phyloP scores from a whole-genome alignment of 2,329 filamentous ascomycete genomes.

The Ophiostoma sp. region DNA sequence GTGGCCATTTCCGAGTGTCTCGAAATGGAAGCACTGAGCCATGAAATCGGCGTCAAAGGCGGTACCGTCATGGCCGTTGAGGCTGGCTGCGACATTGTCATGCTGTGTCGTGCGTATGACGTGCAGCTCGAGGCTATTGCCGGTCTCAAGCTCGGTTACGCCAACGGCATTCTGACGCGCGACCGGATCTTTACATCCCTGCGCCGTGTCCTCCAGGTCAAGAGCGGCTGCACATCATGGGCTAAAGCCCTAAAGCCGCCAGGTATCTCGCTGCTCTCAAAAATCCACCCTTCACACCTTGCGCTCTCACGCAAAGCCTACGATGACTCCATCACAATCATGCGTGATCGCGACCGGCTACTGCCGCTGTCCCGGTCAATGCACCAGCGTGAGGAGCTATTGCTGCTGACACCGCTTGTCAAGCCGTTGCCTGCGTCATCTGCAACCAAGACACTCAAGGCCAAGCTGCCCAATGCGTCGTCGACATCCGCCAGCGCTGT shows the following conservation, averaged over 20 bases:
- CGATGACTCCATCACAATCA: slow-evolving; percentile 86
- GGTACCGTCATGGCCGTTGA: slow-evolving; percentile 97
- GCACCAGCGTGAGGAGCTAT: slow-evolving; percentile 79
- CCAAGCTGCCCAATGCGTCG: slow-evolving; percentile 28
- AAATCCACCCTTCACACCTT: slow-evolving; percentile 76
- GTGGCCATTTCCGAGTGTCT: slow-evolving; percentile 93
- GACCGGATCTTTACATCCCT: slow-evolving; percentile 76
- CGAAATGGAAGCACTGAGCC: slow-evolving; percentile 92
- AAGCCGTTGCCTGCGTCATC: slow-evolving; percentile 89
- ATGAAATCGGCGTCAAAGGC: slow-evolving; percentile 94
- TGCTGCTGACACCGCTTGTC: slow-evolving; percentile 81
- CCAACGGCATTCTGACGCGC: slow-evolving; percentile 82
- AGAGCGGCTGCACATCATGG: slow-evolving; percentile 84
- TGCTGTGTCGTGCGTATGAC: slow-evolving; percentile 81
- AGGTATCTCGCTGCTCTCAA: slow-evolving; percentile 68
- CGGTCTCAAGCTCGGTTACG: slow-evolving; percentile 80
- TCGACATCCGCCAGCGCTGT: background rate
- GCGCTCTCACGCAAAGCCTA: slow-evolving; percentile 80
- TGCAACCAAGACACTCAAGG: slow-evolving; percentile 63
- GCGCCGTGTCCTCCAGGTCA: slow-evolving; percentile 70
- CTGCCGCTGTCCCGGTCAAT: slow-evolving; percentile 77
- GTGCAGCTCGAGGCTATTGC: slow-evolving; percentile 89
- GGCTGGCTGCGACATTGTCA: slow-evolving; percentile 85
- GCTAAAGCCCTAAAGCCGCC: slow-evolving; percentile 82
- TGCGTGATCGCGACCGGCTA: slow-evolving; percentile 79